Percentiles rank a stretch among this genome's conserved stretches.
These are phyloP conservation scores for Nigrospora osmanthi DNA, from an alignment of 2,329 filamentous ascomycete species.

Conservation along the genomic window DNA sequence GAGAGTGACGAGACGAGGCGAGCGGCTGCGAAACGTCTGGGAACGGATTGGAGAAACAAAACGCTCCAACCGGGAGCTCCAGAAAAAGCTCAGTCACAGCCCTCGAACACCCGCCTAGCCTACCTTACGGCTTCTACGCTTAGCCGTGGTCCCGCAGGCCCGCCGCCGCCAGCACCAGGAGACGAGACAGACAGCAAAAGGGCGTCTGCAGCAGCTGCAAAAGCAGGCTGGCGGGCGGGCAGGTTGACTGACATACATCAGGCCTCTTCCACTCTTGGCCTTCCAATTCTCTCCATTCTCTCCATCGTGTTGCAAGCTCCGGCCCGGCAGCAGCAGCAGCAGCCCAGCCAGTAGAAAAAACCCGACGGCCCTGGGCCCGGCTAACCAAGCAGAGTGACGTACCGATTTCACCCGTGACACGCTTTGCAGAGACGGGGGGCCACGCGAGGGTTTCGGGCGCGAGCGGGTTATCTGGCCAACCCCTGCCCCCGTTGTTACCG, in stretches of 20 bases:
- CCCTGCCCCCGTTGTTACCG: too few relatives aligned
- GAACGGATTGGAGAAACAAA: too few relatives aligned
- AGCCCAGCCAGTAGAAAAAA: background rate
- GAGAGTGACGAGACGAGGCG: background rate
- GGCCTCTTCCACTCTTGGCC: slow-evolving; percentile 1
- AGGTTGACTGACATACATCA: too few relatives aligned
- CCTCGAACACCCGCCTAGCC: background rate
- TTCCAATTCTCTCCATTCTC: too few relatives aligned
- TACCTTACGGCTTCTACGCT: background rate
- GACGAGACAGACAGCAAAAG: slow-evolving; percentile 3
- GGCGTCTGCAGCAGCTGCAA: background rate
- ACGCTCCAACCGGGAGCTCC: background rate
- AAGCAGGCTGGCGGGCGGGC: too few relatives aligned
- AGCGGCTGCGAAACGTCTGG: too few relatives aligned
- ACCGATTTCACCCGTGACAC: slow-evolving; percentile 1
- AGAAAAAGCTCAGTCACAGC: slow-evolving; percentile 1
- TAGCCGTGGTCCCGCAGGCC: background rate
- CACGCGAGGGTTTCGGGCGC: too few relatives aligned
- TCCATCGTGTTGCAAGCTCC: slow-evolving; percentile 1
- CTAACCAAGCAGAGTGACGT: background rate
- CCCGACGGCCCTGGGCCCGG: background rate
- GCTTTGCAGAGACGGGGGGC: too few relatives aligned
- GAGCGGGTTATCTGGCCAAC: too few relatives aligned
- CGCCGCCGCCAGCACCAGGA: background rate
- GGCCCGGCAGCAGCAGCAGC: slow-evolving; percentile 6